Percentiles rank a stretch among this genome's conserved stretches.
Conservation (phyloP, 148 eudicot species). For the Cornus suecica region DNA sequence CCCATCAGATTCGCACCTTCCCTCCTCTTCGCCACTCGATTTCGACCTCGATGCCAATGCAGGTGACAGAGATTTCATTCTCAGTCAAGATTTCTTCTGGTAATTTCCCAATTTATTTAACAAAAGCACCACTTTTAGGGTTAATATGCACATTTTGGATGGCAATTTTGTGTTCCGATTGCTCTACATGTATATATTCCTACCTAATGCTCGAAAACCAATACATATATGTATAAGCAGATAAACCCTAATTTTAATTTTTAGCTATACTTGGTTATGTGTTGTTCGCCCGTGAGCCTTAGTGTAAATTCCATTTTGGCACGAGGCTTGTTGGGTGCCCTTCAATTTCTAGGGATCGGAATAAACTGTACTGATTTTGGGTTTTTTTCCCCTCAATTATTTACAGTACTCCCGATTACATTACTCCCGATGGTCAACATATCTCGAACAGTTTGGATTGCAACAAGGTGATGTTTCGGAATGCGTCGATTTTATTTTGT, state of each 20-base stretch:
- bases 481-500: background rate
- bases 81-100: constrained; percentile 98
- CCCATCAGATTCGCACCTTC: constrained; percentile 6
- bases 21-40: constrained; percentile 20
- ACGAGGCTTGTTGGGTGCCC: background rate
- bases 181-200: background rate
- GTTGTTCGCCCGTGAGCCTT: background rate
- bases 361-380: constrained; percentile 5
- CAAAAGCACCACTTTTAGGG: too few relatives aligned
- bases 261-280: too few relatives aligned
- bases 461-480: constrained; percentile 41
- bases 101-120: constrained; percentile 17
- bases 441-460: constrained; percentile 49
- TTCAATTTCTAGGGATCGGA: background rate
- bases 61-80: constrained; percentile 61
- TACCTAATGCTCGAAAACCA: too few relatives aligned
- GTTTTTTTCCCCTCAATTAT: background rate
- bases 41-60: constrained; percentile 17
- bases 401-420: constrained; percentile 89
- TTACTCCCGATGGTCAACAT: constrained; percentile 72
- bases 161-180: background rate
- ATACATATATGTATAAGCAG: background rate
- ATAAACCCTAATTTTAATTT: background rate
- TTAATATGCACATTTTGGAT: background rate
- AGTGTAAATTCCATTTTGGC: background rate